Evolutionary conservation across 2,329 filamentous ascomycete genomes (phyloP).

Genomic region (Clonostachys solani): DNA sequence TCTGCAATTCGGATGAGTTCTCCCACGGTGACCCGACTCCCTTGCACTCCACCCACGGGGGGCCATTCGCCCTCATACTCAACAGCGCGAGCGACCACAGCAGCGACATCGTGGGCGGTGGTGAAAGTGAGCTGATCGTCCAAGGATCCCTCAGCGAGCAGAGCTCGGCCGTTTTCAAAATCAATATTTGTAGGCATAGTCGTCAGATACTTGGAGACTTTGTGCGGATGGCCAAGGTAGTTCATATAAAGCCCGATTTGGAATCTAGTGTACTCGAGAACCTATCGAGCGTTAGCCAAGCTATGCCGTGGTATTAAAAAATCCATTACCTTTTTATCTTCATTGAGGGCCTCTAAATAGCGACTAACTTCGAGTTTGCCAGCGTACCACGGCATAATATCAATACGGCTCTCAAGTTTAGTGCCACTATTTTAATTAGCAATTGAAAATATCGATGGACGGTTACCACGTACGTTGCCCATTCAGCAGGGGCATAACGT

Average conservation of each 20-base stretch:
- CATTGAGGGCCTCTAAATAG: slow-evolving; percentile 48
- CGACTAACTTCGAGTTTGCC: slow-evolving; percentile 41
- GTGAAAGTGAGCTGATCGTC: slow-evolving; percentile 37
- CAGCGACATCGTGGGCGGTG: slow-evolving; percentile 34
- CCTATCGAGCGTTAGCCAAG: slow-evolving; percentile 17
- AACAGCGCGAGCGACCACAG: slow-evolving; percentile 30
- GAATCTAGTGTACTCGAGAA: slow-evolving; percentile 53
- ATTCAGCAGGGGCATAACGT: slow-evolving; percentile 60
- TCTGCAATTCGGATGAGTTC: slow-evolving; percentile 32
- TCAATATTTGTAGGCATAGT: slow-evolving; percentile 28
- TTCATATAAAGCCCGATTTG: slow-evolving; percentile 50
- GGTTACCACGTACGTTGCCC: slow-evolving; percentile 28
- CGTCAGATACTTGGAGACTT: slow-evolving; percentile 36
- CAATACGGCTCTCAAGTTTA: background rate
- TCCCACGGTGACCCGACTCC: slow-evolving; percentile 23
- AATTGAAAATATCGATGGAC: background rate
- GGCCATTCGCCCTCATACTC: slow-evolving; percentile 40
- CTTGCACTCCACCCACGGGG: slow-evolving; percentile 30
- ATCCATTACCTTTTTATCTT: slow-evolving; percentile 28
- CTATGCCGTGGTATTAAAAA: too few relatives aligned
- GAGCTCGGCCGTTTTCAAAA: slow-evolving; percentile 32
- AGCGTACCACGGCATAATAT: slow-evolving; percentile 37
- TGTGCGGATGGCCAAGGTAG: slow-evolving; percentile 47
- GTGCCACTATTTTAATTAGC: background rate
- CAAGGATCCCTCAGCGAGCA: slow-evolving; percentile 35